phyloP scores from a whole-genome alignment of 2,329 filamentous ascomycete genomes.

The Aciculosporium take region DNA sequence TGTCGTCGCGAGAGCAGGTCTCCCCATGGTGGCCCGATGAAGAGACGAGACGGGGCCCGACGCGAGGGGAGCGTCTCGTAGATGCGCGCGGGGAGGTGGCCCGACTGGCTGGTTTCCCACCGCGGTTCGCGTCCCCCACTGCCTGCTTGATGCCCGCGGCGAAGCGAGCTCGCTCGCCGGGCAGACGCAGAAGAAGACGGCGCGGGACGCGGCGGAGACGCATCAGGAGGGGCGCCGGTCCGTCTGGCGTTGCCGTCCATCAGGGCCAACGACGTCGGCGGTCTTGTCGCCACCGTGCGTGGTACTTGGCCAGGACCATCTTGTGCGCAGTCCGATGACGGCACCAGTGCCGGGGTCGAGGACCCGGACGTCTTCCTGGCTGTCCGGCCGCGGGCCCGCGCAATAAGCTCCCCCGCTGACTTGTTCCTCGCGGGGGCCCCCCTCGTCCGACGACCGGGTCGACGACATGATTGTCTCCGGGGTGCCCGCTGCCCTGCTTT shows the following conservation, averaged over 20 bases:
- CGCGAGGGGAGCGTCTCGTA: too few species aligned
- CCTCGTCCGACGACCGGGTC: slow-evolving; percentile 49
- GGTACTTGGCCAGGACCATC: slow-evolving; percentile 8
- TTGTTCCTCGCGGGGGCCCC: slow-evolving; percentile 46
- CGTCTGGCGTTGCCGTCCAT: slow-evolving; percentile 24
- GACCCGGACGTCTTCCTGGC: slow-evolving; percentile 22
- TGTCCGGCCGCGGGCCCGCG: slow-evolving; percentile 37
- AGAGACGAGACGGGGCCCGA: slow-evolving; percentile 11
- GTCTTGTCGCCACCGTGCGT: slow-evolving; percentile 13
- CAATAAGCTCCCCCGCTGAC: slow-evolving; percentile 40
- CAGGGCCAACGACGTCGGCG: slow-evolving; percentile 22
- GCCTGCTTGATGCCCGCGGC: slow-evolving; percentile 40
- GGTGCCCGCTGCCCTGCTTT: slow-evolving; percentile 44
- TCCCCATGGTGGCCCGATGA: slow-evolving; percentile 12
- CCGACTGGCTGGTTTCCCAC: slow-evolving; percentile 4
- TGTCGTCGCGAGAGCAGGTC: slow-evolving; percentile 24
- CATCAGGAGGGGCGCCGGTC: slow-evolving; percentile 15
- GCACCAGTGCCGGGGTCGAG: slow-evolving; percentile 17
- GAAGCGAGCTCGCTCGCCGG: slow-evolving; percentile 42
- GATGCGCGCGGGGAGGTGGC: background rate
- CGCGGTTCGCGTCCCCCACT: slow-evolving; percentile 31
- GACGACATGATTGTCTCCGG: slow-evolving; percentile 54
- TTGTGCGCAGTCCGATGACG: slow-evolving; percentile 11
- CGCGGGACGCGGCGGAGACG: slow-evolving; percentile 18
- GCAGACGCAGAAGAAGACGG: slow-evolving; percentile 24